Evolutionary conservation across 768 basidiomycete species (phyloP), one percentile per base, ranked within the genome.

Genomic region (Lentinula guzmanii): DNA sequence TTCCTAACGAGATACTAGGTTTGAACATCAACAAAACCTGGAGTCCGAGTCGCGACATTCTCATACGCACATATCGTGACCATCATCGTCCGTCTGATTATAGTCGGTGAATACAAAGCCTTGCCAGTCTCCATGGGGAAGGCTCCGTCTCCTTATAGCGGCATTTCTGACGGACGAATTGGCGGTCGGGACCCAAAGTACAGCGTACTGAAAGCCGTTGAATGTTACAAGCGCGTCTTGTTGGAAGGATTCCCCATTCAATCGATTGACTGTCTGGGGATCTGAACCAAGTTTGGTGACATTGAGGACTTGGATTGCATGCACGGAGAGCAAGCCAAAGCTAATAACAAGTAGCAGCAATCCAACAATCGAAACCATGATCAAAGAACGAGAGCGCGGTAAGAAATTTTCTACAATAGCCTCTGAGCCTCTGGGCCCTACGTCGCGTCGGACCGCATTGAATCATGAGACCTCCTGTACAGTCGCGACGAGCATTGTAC

Each of bases 201-300:
- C 74, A n/a, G 72, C 73, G 45, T 75, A 75, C 60, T 76, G 75
- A 52, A 69, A 73, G 1, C 73, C 72, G n/a, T 72, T 70, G 65
- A 73, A 74, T 0, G 74, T 72, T 4, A 68, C 68, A 2, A 74
- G 53, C 1, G 70, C 66, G 56, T 77, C 73, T 60, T 75, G 73
- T 60, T 75, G 74, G 56, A 73, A 76, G 11, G 74, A 72, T 62
- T 75, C 74, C 2, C 73, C 75, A 42, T 75, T 75, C 33, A 76
- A 66, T 24, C 71, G 60, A 58, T 77, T 74, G 3, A 70, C 69
- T 1, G 74, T 75, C 58, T 67, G 68, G 4, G 75, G 73, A 63
- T 75, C 73, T 7, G 62, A 63, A 8, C 72, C 72, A 7, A 74
- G 66, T 1, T 67, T 66, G 7, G 70, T 70, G n/a, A 63, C 37